Base-by-base conservation (phyloP, 768 basidiomycete genomes). In the Tubosaeta brunneosetosa region DNA sequence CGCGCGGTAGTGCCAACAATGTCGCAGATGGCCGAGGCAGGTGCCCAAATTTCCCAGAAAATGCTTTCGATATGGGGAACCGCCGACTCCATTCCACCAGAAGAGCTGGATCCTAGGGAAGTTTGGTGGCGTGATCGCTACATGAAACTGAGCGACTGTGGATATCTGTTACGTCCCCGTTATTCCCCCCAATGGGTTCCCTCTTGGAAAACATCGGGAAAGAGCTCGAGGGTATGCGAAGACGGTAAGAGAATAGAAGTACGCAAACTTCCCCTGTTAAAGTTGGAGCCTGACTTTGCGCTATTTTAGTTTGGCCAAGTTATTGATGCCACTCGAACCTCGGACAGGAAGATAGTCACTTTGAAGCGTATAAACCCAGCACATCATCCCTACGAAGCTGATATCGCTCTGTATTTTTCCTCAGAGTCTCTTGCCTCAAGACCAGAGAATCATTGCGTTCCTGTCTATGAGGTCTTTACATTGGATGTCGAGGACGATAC, bases 101-200 rank as follows among this genome's bases (percentile, higher is more conserved):
- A 41, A 10, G 40, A 41, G 25, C 40, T 41, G 13, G 40, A 41
- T 41, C 40, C 16, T 4, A 41, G 40, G 13, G 40, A 41, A 17
- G 19, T 41, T n/a, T 41, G 40, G 40, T 41, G 40, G 40, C 22
- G 40, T 19, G 40, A 41, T 9, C 40, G 40, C 40, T 41, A 41
- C n/a, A 19, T 3, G 11, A 19, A 25, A 41, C 40, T 41, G 17
- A 22, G n/a, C 4, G 40, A 19, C 22, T 51, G 52, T n/a, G 71
- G 73, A 16, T 74, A 74, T 51, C 44, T 56, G 10, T 62, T 75
- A 9, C 67, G 73, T 2, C 58, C 67, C 1, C 61, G 74, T 1
- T 73, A 68, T 48, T 55, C 72, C 4, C 49, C 61, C n/a, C 56
- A 59, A 6, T 55, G 55, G 32, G 69, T 75, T 4, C 67, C 44